Percentiles rank a stretch among this genome's conserved stretches.
Conservation (phyloP, 2,329 filamentous ascomycete species). For the Orbilia brochopaga region DNA sequence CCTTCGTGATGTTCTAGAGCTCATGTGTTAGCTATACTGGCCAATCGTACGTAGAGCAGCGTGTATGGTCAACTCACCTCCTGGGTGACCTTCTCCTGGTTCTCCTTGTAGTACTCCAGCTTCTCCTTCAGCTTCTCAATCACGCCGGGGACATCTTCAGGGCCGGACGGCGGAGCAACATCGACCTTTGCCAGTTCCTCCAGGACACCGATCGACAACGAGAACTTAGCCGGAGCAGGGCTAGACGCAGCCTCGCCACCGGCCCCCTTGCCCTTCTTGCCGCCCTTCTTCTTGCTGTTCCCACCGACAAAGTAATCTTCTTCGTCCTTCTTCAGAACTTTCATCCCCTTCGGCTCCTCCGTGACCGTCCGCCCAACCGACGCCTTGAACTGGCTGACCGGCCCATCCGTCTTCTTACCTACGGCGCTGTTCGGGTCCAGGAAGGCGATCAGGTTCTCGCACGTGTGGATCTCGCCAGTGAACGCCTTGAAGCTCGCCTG, state of each 20-base stretch:
- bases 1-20: constrained; percentile 88
- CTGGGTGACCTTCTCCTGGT: constrained; percentile 73
- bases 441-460: constrained; percentile 85
- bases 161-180: constrained; percentile 85
- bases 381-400: constrained; percentile 74
- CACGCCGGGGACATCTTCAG: constrained; percentile 77
- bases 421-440: constrained; percentile 75
- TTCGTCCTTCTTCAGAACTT: constrained; percentile 82
- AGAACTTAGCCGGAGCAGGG: constrained; percentile 69
- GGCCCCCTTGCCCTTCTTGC: constrained; percentile 56
- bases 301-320: constrained; percentile 80
- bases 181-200: constrained; percentile 85
- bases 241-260: constrained; percentile 58
- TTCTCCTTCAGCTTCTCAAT: constrained; percentile 92
- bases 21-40: constrained; percentile 55
- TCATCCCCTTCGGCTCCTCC: constrained; percentile 81
- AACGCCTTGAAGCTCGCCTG: constrained; percentile 87
- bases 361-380: constrained; percentile 83
- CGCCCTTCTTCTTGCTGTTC: constrained; percentile 81
- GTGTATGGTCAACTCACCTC: constrained; percentile 65
- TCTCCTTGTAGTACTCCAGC: constrained; percentile 85
- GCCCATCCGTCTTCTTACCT: constrained; percentile 67
- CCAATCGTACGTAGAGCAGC: background rate
- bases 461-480: constrained; percentile 87
- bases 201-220: constrained; percentile 86